Base-by-base conservation (phyloP, 495 filamentous ascomycete genomes). In the Astrothelium macrocarpum region DNA sequence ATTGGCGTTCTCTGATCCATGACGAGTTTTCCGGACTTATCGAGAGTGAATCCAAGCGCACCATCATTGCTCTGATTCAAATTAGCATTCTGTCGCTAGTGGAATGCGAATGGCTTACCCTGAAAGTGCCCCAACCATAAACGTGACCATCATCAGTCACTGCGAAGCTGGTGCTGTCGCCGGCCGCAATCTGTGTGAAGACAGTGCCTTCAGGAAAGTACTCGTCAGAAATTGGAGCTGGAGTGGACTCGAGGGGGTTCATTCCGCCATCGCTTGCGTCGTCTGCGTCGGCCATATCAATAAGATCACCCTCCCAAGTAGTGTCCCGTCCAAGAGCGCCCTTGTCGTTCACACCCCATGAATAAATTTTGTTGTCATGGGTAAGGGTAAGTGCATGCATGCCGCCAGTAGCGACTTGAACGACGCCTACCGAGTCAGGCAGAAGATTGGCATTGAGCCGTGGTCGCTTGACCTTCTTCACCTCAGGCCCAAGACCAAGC, bases 331-430 rank as follows among this genome's bases (percentile, higher is more conserved):
- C 87, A 18, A 90, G 78, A 29, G 85, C 85, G 53, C 82, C 81
- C 63, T 87, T 78, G 65, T 87, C 83, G 66, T 89, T 90, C 62
- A 87, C 85, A 64, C 87, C 87, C 87, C 87, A 90, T 1, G 85
- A 87, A 36, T 85, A 75, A 59, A 90, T 81, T 66, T 78, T 78
- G 70, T 86, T 86, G 65, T 88, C 82, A 9, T 79, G 71, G 14
- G 87, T 88, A 1, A 90, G 77, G 10, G 83, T 86, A 61, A 82
- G 75, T 49, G 76, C 77, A 65, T 90, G 87, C 83, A 89, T 87
- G 32, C 85, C 86, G 28, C 87, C 87, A 53, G 81, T 77, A 43
- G 84, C 82, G 10, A 90, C 67, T 36, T 81, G 77, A 26, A 89
- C 84, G 31, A 88, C 79, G 20, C 87, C 85, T 36, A 88, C 81